These are phyloP conservation scores for Dipteronia dyeriana DNA, from an alignment of 345 rosid genomes.

Conservation along the genomic window DNA sequence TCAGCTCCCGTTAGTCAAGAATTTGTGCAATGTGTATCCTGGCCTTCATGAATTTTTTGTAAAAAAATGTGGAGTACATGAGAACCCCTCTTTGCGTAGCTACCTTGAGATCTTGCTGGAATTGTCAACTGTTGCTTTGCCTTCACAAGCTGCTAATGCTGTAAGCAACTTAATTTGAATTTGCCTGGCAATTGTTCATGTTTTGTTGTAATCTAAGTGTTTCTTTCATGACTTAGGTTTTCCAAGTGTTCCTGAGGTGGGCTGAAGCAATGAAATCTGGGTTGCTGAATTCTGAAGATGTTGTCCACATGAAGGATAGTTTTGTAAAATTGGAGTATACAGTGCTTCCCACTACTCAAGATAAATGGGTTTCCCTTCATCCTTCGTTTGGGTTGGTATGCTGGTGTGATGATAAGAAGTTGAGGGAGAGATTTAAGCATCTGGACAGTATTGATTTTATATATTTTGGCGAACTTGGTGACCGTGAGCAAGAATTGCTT, in stretches of 20 bases:
- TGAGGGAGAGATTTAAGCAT: constrained; percentile 60
- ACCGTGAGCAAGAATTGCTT: constrained; percentile 53
- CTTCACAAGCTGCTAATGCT: constrained; percentile 68
- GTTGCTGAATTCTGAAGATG: constrained; percentile 51
- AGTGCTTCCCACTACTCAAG: constrained; percentile 68
- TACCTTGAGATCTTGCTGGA: constrained; percentile 67
- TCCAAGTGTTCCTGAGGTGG: constrained; percentile 76
- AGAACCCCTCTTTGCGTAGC: constrained; percentile 58
- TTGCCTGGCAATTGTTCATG: background rate
- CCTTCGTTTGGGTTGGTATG: constrained; percentile 77
- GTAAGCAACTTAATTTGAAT: constrained; percentile 47
- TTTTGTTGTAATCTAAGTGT: constrained; percentile 24
- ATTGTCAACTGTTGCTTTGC: constrained; percentile 58
- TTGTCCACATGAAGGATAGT: constrained; percentile 54
- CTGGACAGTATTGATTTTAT: constrained; percentile 60
- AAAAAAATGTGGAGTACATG: constrained; percentile 66
- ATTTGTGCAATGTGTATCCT: constrained; percentile 67
- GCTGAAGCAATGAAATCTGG: constrained; percentile 67
- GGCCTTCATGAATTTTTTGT: constrained; percentile 88
- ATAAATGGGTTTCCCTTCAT: constrained; percentile 89
- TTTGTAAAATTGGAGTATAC: constrained; percentile 58
- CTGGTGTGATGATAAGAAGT: constrained; percentile 79
- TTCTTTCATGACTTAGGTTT: constrained; percentile 58
- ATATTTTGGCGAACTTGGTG: constrained; percentile 56
- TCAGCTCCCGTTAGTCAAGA: constrained; percentile 43